A percentile compares a stretch with the other conserved stretches of the same genome.
These are phyloP conservation scores for Trifolium subterraneum DNA, from an alignment of 306 rosid genomes.

Conservation along the genomic window DNA sequence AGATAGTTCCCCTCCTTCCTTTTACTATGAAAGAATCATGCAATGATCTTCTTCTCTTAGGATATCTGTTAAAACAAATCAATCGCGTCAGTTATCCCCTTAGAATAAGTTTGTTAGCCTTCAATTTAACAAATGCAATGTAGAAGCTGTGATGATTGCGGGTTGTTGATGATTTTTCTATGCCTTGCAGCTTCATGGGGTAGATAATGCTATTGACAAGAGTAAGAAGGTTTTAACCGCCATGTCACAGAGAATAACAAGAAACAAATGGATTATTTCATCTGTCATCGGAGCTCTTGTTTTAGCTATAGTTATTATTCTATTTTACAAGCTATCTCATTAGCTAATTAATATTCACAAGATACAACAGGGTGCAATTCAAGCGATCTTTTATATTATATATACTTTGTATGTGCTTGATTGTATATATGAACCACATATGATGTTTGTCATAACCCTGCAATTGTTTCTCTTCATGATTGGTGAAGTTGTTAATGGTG, in stretches of 20 bases:
- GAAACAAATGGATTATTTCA: constrained; percentile 80
- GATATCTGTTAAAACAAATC: not conserved
- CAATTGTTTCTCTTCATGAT: constrained; percentile 36
- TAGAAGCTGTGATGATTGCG: constrained; percentile 27
- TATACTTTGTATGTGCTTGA: constrained; percentile 36
- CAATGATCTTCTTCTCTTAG: constrained; percentile 15
- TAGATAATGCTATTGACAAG: constrained; percentile 91
- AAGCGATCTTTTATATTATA: constrained; percentile 12
- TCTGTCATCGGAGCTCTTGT: constrained; percentile 78
- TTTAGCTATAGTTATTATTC: constrained; percentile 58
- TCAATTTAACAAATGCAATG: not conserved
- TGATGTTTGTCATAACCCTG: constrained; percentile 28
- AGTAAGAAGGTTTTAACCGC: constrained; percentile 75
- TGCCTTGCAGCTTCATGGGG: constrained; percentile 76
- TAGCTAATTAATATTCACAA: constrained; percentile 31
- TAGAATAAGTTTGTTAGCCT: constrained; percentile 29
- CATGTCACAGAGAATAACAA: constrained; percentile 79
- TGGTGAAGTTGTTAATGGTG: constrained; percentile 1
- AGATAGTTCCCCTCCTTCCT: constrained; percentile 12
- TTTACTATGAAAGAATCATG: constrained; percentile 25
- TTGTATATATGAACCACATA: constrained; percentile 48
- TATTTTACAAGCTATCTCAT: constrained; percentile 69
- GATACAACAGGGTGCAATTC: constrained; percentile 23
- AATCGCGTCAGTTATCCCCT: constrained; percentile 4
- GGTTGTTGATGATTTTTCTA: constrained; percentile 35